Evolutionary conservation across 768 basidiomycete species (phyloP).

Genomic region (Leccinellum rugosiceps): DNA sequence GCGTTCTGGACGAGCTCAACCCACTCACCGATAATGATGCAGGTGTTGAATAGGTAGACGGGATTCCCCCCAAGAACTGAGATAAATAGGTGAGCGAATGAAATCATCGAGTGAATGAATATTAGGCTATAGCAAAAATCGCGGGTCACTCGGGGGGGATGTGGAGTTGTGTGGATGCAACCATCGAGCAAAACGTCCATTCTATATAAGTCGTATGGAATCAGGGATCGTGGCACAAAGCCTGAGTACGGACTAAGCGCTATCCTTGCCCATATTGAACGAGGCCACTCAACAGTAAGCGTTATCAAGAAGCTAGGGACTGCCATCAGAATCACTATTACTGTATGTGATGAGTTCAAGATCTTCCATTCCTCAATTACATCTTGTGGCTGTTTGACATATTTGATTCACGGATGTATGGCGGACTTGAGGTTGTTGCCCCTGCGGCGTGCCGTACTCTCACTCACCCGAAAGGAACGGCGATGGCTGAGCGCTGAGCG

Average conservation of each 20-base stretch:
- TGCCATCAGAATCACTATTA: too few species aligned
- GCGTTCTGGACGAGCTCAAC: neutral
- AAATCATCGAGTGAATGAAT: neutral
- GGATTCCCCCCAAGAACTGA: neutral
- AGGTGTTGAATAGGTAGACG: neutral
- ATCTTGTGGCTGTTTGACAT: neutral
- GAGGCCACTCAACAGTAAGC: neutral
- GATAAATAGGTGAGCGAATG: neutral
- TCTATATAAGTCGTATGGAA: neutral
- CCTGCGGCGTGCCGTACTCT: too few species aligned
- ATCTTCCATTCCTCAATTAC: neutral
- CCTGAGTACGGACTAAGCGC: too few species aligned
- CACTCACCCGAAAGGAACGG: too few species aligned
- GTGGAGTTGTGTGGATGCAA: neutral
- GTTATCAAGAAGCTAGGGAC: neutral
- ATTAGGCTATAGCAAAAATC: too few species aligned
- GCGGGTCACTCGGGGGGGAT: neutral
- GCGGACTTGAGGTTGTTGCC: neutral
- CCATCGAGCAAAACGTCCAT: neutral
- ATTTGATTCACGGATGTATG: neutral
- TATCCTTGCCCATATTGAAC: too few species aligned
- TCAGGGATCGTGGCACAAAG: too few species aligned
- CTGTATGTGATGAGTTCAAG: neutral
- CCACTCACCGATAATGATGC: constrained; percentile 3
- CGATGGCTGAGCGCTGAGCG: too few species aligned